phyloP scores from a whole-genome alignment of 2,329 filamentous ascomycete species.

The Microdochium paspali region DNA sequence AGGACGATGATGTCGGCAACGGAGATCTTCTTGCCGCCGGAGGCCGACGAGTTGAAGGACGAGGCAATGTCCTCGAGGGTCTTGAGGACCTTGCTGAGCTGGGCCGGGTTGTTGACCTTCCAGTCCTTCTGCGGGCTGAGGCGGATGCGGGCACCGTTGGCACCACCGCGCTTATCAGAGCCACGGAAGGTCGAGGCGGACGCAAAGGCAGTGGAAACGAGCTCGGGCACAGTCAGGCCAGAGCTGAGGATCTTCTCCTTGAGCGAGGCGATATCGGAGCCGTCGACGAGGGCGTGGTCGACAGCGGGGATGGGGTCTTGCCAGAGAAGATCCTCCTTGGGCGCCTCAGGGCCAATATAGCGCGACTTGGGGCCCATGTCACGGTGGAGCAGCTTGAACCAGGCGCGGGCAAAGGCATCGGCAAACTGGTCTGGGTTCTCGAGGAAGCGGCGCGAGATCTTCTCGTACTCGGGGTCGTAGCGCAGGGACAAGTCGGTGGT shows the following conservation, averaged over 20 bases:
- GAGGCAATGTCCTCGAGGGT: conserved; percentile 56
- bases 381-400: conserved; percentile 79
- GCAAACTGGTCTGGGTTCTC: conserved; percentile 59
- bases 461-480: conserved; percentile 63
- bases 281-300: conserved; percentile 48
- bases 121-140: conserved; percentile 64
- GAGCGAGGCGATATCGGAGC: conserved; percentile 50
- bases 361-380: conserved; percentile 64
- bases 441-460: conserved; percentile 63
- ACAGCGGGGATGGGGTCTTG: conserved; percentile 61
- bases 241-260: conserved; percentile 60
- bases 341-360: conserved; percentile 70
- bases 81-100: conserved; percentile 51
- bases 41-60: conserved; percentile 52
- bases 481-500: conserved; percentile 67
- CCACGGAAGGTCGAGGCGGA: conserved; percentile 65
- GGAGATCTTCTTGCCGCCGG: conserved; percentile 60
- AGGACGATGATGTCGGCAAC: conserved; percentile 71
- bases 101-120: conserved; percentile 63
- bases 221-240: conserved; percentile 49
- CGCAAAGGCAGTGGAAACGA: conserved; percentile 60
- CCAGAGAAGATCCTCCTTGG: conserved; percentile 59
- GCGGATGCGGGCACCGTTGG: conserved; percentile 71
- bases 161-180: conserved; percentile 73
- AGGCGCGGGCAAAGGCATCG: conserved; percentile 63